Evolutionary conservation across 108 stramenopile genomes (phyloP), one percentile per base, ranked within the genome.

Genomic region (Skeletonema grethae): DNA sequence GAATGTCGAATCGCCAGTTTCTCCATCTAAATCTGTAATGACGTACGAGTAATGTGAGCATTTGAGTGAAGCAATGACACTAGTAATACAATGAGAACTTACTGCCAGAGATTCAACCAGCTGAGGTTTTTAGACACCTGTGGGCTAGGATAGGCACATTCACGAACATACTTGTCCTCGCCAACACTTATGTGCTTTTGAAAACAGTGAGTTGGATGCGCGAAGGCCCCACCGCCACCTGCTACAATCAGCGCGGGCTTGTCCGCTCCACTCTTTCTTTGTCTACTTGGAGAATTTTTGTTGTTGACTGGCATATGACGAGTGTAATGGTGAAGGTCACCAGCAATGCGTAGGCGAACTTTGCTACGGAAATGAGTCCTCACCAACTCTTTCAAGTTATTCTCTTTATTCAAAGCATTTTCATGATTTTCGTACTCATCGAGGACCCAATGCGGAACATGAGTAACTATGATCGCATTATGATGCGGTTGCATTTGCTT

Each of bases 301-400:
- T 60, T 20, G 20, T 63, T 65, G 41, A 30, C 28, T 45, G 87
- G 82, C 65, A 82, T 67, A 45, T 88, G 84, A 3, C 87, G 45
- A 16, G 85, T 88, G 59, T 88, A 88, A 65, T 88, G 83, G 57
- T 88, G 87, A 7, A 88, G 72, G 61, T 88, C 87, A 15, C 87
- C 87, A 38, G 87, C 85, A 28, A 88, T 60, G 8, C 87, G 73
- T 24, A 82, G 56, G 61, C 77, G 66, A 12, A 88, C 87, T 24
- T 53, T 53, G 24, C 83, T 81, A 3, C 71, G 59, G 9, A 88
- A 69, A 73, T 88, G 85, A 28, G 75, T 72, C 30, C 67, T 65
- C 46, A 84, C 74, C 28, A 88, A 70, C 81, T 88, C 85, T 24
- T 46, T 73, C 62, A 88, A 50, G 60, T 88, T 82, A 13, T 63